phyloP scores from a whole-genome alignment of 805 yeast species.

The Lachancea meyersii region DNA sequence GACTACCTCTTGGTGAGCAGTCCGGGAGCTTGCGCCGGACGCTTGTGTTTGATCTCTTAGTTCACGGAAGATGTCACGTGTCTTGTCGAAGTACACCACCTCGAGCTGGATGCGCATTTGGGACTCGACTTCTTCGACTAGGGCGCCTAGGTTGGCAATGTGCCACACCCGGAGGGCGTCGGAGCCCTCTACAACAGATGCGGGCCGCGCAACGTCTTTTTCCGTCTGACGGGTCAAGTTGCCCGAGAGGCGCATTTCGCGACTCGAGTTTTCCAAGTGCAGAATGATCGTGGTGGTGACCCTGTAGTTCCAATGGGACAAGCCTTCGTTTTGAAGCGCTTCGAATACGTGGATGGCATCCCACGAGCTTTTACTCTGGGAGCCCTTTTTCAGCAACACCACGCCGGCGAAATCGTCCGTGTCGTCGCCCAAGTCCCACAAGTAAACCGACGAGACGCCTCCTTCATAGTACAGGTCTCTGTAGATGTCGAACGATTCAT shows the following conservation, averaged over 20 bases:
- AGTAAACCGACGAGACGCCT: conserved; percentile 79
- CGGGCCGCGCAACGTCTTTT: conserved; percentile 39
- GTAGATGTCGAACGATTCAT: conserved; percentile 87
- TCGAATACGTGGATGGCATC: conserved; percentile 93
- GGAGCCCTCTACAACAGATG: conserved; percentile 8
- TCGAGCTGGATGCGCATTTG: conserved; percentile 81
- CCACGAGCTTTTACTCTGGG: conserved; percentile 56
- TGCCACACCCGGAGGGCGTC: conserved; percentile 36
- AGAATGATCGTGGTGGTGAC: conserved; percentile 85
- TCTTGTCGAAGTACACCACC: conserved; percentile 92
- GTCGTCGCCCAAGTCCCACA: conserved; percentile 78
- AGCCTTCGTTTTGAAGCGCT: conserved; percentile 37
- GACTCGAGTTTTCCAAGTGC: conserved; percentile 45
- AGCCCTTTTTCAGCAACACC: conserved; percentile 65
- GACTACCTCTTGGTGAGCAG: conserved; percentile 32
- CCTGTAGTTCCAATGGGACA: conserved; percentile 45
- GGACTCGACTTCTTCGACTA: conserved; percentile 83
- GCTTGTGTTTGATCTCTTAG: conserved; percentile 39
- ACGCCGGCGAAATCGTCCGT: conserved; percentile 76
- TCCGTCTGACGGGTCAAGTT: conserved; percentile 80
- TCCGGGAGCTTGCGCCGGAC: conserved; percentile 22
- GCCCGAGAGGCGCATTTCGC: conserved; percentile 59
- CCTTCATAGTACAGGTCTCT: conserved; percentile 94
- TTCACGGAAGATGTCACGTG: conserved; percentile 78
- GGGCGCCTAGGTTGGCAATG: conserved; percentile 74